These are phyloP conservation scores for Peronospora destructor DNA, from an alignment of 352 stramenopile species.

Conservation along the genomic window DNA sequence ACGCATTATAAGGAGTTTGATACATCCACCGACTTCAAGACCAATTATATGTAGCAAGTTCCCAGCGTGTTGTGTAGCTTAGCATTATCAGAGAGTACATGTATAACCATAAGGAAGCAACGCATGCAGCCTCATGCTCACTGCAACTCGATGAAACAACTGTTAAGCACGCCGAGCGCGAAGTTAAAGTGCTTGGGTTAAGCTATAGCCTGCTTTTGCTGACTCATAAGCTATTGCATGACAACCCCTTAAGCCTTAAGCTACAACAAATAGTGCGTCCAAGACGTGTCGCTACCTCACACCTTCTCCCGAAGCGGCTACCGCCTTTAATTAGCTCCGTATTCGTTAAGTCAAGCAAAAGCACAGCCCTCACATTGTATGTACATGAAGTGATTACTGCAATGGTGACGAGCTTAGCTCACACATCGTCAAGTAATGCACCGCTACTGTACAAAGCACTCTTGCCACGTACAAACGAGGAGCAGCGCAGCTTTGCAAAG, in stretches of 20 bases:
- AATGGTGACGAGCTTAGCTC: too few relatives aligned
- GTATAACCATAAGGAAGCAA: slow-evolving; percentile 16
- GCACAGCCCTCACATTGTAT: neutral
- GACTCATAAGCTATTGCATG: too few relatives aligned
- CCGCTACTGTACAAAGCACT: neutral
- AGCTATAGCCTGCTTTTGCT: too few relatives aligned
- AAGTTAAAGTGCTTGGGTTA: too few relatives aligned
- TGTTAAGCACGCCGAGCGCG: too few relatives aligned
- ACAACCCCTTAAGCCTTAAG: too few relatives aligned
- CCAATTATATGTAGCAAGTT: neutral
- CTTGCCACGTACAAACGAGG: slow-evolving; percentile 10
- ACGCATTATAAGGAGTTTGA: slow-evolving; percentile 35
- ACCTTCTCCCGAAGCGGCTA: slow-evolving; percentile 3
- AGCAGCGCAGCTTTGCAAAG: slow-evolving; percentile 5
- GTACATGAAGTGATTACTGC: neutral
- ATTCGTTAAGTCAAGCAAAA: slow-evolving; percentile 1
- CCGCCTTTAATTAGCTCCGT: neutral
- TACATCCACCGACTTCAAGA: slow-evolving; percentile 4
- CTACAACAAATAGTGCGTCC: too few relatives aligned
- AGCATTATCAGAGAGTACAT: slow-evolving; percentile 20
- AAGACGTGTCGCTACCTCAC: neutral
- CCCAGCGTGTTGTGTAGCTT: slow-evolving; percentile 1
- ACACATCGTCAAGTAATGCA: neutral
- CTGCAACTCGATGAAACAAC: neutral
- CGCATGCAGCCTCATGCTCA: neutral